phyloP scores from a whole-genome alignment of 441 rosid genomes.

The Syzygium malaccense region DNA sequence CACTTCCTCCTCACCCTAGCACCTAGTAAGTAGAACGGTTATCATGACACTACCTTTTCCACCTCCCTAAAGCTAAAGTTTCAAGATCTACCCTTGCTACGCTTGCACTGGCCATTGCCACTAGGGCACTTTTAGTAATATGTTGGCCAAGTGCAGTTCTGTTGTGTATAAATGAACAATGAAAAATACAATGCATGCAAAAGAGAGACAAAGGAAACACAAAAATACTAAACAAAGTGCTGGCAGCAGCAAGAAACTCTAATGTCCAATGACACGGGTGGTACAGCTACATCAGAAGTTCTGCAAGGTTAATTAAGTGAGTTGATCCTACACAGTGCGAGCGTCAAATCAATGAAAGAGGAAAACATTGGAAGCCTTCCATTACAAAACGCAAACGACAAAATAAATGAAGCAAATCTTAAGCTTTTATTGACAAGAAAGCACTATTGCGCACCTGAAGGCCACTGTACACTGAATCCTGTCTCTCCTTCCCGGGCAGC shows the following conservation, averaged over 20 bases:
- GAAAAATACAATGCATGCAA: neutral
- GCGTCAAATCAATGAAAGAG: neutral
- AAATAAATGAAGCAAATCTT: neutral
- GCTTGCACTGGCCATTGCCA: neutral
- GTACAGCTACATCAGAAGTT: neutral
- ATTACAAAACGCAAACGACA: neutral
- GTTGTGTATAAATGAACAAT: neutral
- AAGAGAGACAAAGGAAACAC: neutral
- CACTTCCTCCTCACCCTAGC: neutral
- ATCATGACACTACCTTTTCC: neutral
- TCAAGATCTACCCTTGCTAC: neutral
- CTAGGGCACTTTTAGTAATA: neutral
- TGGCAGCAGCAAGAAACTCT: neutral
- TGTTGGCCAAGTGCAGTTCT: neutral
- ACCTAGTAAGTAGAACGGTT: neutral
- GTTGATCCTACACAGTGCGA: neutral
- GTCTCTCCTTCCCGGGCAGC: conserved; percentile 94
- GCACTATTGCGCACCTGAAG: conserved; percentile 52
- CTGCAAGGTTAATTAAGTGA: neutral
- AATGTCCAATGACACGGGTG: neutral
- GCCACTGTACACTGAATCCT: conserved; percentile 85
- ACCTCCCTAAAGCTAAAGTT: neutral
- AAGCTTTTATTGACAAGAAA: neutral
- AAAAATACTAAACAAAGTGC: neutral
- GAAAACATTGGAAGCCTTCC: neutral